These are phyloP conservation scores for Triangularia setosa DNA, from an alignment of 2,329 filamentous ascomycete genomes.

Conservation along the genomic window DNA sequence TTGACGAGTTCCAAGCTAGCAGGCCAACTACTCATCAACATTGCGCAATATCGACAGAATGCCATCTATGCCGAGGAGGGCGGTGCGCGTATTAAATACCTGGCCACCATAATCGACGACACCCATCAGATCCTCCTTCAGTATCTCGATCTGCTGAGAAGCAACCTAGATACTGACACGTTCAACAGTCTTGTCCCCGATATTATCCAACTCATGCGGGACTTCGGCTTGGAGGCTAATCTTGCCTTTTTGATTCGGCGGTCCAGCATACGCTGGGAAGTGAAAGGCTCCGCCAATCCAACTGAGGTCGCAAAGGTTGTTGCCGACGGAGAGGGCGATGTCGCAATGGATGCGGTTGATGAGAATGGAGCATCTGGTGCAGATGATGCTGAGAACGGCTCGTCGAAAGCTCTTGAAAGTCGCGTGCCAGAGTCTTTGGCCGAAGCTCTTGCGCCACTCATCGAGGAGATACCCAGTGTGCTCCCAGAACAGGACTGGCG, in stretches of 20 bases:
- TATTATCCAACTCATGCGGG: slow-evolving; percentile 66
- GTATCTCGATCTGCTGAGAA: slow-evolving; percentile 83
- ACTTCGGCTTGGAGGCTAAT: slow-evolving; percentile 74
- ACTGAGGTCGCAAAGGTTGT: slow-evolving; percentile 19
- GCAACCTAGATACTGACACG: slow-evolving; percentile 68
- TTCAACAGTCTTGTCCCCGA: slow-evolving; percentile 78
- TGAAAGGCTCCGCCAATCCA: slow-evolving; percentile 17
- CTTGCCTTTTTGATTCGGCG: slow-evolving; percentile 84
- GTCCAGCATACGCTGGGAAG: slow-evolving; percentile 61
- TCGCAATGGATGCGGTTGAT: slow-evolving; percentile 41
- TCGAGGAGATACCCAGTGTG: slow-evolving; percentile 61
- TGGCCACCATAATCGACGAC: slow-evolving; percentile 86
- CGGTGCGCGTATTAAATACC: slow-evolving; percentile 79
- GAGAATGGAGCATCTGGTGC: slow-evolving; percentile 29
- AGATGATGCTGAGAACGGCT: slow-evolving; percentile 28
- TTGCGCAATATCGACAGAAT: slow-evolving; percentile 86
- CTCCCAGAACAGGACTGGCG: slow-evolving; percentile 63
- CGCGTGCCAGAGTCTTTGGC: slow-evolving; percentile 53
- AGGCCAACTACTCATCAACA: slow-evolving; percentile 78
- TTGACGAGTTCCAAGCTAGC: slow-evolving; percentile 75
- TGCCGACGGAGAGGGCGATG: slow-evolving; percentile 55
- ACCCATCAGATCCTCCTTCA: slow-evolving; percentile 81
- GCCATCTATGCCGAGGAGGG: slow-evolving; percentile 72
- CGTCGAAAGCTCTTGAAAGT: slow-evolving; percentile 25
- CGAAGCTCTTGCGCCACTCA: slow-evolving; percentile 69